A percentile compares a stretch with the other conserved stretches of the same genome.
These are phyloP conservation scores for Aspergillus awamori DNA, from an alignment of 2,329 filamentous ascomycete genomes.

Conservation along the genomic window DNA sequence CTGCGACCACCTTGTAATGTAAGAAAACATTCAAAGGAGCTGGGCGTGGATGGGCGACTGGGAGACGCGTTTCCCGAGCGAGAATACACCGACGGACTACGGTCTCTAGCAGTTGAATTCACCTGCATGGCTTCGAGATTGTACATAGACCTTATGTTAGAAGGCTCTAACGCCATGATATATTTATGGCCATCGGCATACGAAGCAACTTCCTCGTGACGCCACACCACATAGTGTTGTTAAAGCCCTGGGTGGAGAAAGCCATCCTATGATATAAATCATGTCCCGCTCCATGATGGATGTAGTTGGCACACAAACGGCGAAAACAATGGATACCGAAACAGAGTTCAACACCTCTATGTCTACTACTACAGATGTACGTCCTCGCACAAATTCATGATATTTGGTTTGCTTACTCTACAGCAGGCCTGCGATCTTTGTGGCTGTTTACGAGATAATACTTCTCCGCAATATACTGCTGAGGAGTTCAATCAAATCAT, in stretches of 20 bases:
- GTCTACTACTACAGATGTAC: not conserved
- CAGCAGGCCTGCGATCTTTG: not conserved
- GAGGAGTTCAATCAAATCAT: not conserved
- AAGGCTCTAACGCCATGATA: too few species aligned
- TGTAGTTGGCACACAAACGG: not conserved
- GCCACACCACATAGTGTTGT: not conserved
- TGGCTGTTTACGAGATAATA: not conserved
- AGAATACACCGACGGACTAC: not conserved
- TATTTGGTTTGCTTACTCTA: not conserved
- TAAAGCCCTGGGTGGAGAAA: not conserved
- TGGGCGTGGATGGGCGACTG: not conserved
- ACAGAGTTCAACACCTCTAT: not conserved
- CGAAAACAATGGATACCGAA: not conserved
- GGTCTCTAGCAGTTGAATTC: not conserved
- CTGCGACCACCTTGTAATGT: not conserved
- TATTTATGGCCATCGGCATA: not conserved
- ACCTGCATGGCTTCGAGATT: not conserved
- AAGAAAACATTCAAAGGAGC: slow-evolving; percentile 1
- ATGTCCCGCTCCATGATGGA: not conserved
- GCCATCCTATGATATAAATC: not conserved
- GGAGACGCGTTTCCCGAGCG: not conserved
- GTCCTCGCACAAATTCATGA: not conserved
- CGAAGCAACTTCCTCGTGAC: not conserved
- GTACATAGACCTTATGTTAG: not conserved
- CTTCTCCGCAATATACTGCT: not conserved